These are phyloP conservation scores for Lachancea cidri DNA, from an alignment of 805 yeast genomes.

Conservation along the genomic window DNA sequence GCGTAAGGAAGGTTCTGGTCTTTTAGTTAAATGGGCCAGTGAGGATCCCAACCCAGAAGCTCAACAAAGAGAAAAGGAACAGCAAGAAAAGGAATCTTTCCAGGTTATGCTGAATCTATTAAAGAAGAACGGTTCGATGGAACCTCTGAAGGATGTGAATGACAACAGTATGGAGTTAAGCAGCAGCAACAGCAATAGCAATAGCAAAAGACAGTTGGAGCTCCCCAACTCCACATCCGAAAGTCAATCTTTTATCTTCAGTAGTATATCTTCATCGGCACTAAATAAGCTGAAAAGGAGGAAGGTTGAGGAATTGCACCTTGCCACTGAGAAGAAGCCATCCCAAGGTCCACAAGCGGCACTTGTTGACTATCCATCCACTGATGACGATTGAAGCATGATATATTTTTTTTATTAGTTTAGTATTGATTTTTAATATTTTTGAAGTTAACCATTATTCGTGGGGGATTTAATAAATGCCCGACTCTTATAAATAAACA, in stretches of 20 bases:
- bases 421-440: no score
- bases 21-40: conserved; percentile 74
- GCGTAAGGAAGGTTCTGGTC: conserved; percentile 38
- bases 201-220: background rate
- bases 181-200: background rate
- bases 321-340: background rate
- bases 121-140: conserved; percentile 6
- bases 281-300: conserved; percentile 8
- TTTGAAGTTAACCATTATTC: no score
- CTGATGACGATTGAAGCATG: conserved; percentile 7
- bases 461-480: no score
- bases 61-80: conserved; percentile 25
- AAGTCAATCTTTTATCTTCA: conserved; percentile 2
- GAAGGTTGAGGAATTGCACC: conserved; percentile 1
- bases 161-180: background rate
- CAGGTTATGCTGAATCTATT: conserved; percentile 25
- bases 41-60: conserved; percentile 73
- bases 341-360: background rate
- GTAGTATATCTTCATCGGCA: conserved; percentile 1
- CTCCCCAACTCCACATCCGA: background rate
- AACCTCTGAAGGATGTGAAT: background rate
- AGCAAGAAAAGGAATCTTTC: conserved; percentile 22
- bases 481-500: no score
- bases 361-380: conserved; percentile 9
- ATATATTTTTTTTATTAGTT: no score